Evolutionary conservation across 371 early-diverging fungal genomes (phyloP), one percentile per base, ranked within the genome.

Genomic region (Apophysomyces ossiformis): DNA sequence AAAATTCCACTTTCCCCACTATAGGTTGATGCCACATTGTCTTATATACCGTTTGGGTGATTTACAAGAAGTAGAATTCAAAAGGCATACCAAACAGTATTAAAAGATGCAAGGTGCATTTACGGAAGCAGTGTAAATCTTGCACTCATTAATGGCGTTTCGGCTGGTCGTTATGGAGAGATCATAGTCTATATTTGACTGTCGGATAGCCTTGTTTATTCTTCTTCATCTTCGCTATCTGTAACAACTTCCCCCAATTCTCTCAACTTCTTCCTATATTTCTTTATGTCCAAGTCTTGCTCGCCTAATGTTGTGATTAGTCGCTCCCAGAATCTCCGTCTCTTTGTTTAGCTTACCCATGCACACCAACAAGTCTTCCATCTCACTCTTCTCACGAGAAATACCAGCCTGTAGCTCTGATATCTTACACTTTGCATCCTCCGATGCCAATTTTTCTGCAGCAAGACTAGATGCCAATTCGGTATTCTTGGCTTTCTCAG

Each of bases 301-400:
- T 93, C 95, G 37, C 82, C 82, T 82, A 65, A 12, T 37, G 32
- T 26, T 26, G 32, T 3, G 32, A 26, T 26, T 26, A 26, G 32
- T 41, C 8, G 6, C 57, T 16, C 1, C 13, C 21, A 8, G 7
- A 56, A 16, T n/a, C 12, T 12, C 9, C 36, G n/a, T 46, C 26
- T 46, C 12, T 45, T 44, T 47, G 8, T 44, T 39, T 0, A 11
- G 57, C 64, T 68, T 82, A 79, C 83, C 96, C 75, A 97, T 78
- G 61, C 89, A 92, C 35, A 95, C 91, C 58, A 97, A 78, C 60
- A 97, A 69, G 70, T 98, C 98, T 67, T 97, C 96, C 67, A 94
- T 94, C 69, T 96, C 96, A 16, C 21, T 8, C 66, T 90, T 89
- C 70, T 92, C 90, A 57, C 94, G 18, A 7, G 37, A 50, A 3